Evolutionary conservation across 1,284 basidiomycete genomes (phyloP).

Genomic region (Tilletia indica): DNA sequence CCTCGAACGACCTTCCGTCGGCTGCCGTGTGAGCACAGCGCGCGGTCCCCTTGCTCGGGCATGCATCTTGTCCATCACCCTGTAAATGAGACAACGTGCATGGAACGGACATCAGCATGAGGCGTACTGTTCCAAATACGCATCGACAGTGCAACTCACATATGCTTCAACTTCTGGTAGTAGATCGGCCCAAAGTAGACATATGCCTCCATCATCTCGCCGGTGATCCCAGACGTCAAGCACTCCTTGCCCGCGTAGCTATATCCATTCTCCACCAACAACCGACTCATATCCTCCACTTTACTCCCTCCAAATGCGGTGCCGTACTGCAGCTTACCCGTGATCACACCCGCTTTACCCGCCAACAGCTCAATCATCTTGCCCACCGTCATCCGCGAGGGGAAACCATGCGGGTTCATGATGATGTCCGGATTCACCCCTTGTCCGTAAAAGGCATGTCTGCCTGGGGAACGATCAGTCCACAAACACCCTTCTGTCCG

Average conservation of each 20-base stretch:
- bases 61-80: conserved; percentile 99
- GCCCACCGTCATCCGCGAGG: conserved; percentile 96
- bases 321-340: conserved; percentile 83
- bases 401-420: conserved; percentile 99
- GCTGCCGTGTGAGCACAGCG: conserved; percentile 93
- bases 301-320: conserved; percentile 96
- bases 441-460: conserved; percentile 99
- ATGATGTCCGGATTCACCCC: conserved; percentile 92
- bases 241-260: conserved; percentile 97
- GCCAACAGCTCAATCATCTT: conserved; percentile 99
- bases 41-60: conserved; percentile 81
- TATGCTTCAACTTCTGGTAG: conserved; percentile 67
- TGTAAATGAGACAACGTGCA: conserved; percentile 61
- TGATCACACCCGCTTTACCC: conserved; percentile 75
- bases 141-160: conserved; percentile 36
- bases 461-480: conserved; percentile 94
- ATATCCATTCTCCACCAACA: conserved; percentile 92
- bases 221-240: conserved; percentile 95
- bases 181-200: conserved; percentile 99
- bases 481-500: conserved; percentile 98
- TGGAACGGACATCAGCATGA: conserved; percentile 56
- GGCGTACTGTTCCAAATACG: conserved; percentile 20
- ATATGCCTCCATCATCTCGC: conserved; percentile 91
- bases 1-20: conserved; percentile 94
- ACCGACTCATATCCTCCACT: conserved; percentile 97